Evolutionary conservation across 2,329 filamentous ascomycete species (phyloP), one percentile per base, ranked within the genome.

Genomic region (Plectosphaerella plurivora): DNA sequence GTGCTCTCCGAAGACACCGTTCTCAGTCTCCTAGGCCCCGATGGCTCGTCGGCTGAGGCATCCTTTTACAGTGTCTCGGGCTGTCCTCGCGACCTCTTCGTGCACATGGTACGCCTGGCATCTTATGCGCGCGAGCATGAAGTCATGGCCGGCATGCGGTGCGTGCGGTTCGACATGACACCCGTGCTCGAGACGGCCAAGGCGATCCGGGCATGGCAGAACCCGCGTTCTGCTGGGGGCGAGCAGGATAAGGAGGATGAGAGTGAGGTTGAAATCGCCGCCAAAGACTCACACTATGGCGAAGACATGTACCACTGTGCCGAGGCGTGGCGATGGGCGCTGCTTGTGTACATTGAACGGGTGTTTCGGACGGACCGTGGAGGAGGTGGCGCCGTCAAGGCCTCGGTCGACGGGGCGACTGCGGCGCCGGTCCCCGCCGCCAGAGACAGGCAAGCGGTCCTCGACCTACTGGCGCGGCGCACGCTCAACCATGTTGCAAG

Each of bases 1-100:
- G 56, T 64, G 1, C 51, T 69, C 3, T 39, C 36, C 11, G 36
- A 39, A 16, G n/a, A 16, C 53, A 60, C 33, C 49, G 58, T 48
- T 22, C 53, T 28, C 33, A 54, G 25, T 14, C 50, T 63, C 12
- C 22, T 36, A 3, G 53, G 56, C 12, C 55, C 49, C 14, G 58
- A 63, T 22, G 55, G 53, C 6, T 33, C 56, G 8, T 61, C 20
- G 15, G 22, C 60, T 33, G 53, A 60, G 36, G 57, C 59, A 53
- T 62, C 65, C 1, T 70, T 68, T 49, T 68, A 63, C 25, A 61
- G 60, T 45, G 55, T 69, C 3, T 65, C 65, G 0, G 67, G 68
- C 2, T 70, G 67, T 41, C 66, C 67, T 0, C 53, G 58, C 4
- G 63, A 60, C 1, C 51, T 69, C 0, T 56, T 69, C 15, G 49